Percentiles rank a stretch among this genome's conserved stretches.
Conservation (phyloP, 768 basidiomycete genomes). For the Infundibulicybe gibba region DNA sequence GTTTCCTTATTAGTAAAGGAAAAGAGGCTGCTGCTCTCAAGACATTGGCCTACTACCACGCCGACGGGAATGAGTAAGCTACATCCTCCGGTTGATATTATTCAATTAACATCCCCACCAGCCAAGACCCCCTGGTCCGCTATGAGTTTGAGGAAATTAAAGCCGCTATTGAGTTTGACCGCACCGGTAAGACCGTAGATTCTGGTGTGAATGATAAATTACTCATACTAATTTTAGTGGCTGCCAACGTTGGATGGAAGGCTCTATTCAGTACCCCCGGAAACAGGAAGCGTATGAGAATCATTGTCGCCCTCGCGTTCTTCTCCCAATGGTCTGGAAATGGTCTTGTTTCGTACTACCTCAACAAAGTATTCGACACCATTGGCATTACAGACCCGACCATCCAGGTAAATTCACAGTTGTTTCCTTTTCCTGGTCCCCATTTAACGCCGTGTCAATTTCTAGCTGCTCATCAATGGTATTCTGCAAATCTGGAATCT, state of each 20-base stretch:
- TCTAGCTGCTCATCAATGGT: slow-evolving; percentile 81
- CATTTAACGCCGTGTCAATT: slow-evolving; percentile 80
- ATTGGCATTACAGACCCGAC: no score
- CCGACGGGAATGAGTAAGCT: no score
- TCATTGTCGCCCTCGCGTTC: slow-evolving; percentile 74
- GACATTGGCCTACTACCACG: slow-evolving; percentile 82
- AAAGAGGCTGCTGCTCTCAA: no score
- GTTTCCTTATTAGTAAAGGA: no score
- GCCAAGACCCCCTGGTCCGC: slow-evolving; percentile 60
- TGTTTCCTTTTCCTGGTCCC: slow-evolving; percentile 31
- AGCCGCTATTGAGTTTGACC: slow-evolving; percentile 69
- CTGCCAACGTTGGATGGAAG: no score
- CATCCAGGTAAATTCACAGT: slow-evolving; percentile 51
- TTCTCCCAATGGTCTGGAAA: slow-evolving; percentile 88
- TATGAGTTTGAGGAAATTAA: no score
- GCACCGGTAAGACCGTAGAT: slow-evolving; percentile 21
- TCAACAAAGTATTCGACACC: no score
- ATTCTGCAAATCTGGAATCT: no score
- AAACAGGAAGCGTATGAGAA: no score
- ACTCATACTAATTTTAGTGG: slow-evolving; percentile 34
- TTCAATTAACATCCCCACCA: slow-evolving; percentile 9
- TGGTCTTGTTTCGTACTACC: no score
- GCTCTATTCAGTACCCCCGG: no score
- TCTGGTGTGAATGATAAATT: background rate
- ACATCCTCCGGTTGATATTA: background rate